These are phyloP conservation scores for Mycena alexandri DNA, from an alignment of 768 basidiomycete genomes.

Conservation along the genomic window DNA sequence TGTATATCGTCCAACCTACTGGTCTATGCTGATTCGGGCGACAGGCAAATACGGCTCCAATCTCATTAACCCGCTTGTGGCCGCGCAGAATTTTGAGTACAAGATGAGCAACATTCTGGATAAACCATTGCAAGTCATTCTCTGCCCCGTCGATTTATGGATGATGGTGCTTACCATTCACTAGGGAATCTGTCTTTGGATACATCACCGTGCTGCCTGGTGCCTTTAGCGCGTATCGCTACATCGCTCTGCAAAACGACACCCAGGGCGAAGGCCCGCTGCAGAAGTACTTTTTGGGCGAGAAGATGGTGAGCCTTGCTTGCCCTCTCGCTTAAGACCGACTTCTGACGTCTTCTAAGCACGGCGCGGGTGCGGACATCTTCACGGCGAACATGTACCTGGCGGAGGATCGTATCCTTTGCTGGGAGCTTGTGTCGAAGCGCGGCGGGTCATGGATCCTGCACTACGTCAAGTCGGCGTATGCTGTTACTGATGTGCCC, in stretches of 20 bases:
- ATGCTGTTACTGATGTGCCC: conserved; percentile 93
- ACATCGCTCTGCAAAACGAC: conserved; percentile 94
- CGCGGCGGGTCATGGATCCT: conserved; percentile 90
- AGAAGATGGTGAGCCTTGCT: conserved; percentile 77
- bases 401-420: conserved; percentile 93
- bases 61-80: conserved; percentile 89
- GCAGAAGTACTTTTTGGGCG: conserved; percentile 97
- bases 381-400: conserved; percentile 98
- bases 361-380: conserved; percentile 88
- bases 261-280: conserved; percentile 85
- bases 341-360: conserved; percentile 51
- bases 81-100: conserved; percentile 97
- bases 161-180: neutral
- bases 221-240: conserved; percentile 92
- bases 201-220: conserved; percentile 96
- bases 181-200: conserved; percentile 85
- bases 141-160: conserved; percentile 1
- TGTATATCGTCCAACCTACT: conserved; percentile 63
- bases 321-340: conserved; percentile 19
- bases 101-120: conserved; percentile 93
- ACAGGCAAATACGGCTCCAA: conserved; percentile 73
- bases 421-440: conserved; percentile 98
- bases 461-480: conserved; percentile 97
- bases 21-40: conserved; percentile 6
- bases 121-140: conserved; percentile 74